Conservation (phyloP, 306 rosid species). For the Carpinus viminea region DNA sequence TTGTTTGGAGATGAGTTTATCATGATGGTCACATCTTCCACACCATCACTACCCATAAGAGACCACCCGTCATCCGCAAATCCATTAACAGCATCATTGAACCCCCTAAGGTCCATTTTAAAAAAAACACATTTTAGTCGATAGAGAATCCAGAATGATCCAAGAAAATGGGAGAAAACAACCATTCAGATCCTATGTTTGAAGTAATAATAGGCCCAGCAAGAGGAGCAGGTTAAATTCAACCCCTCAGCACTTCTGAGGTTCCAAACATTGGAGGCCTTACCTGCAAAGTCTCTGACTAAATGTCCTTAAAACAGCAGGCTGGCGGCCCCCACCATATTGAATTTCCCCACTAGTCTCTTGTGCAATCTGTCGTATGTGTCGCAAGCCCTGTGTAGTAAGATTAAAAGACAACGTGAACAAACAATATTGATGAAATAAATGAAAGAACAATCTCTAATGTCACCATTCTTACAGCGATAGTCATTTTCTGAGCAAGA, state of each 20-base stretch:
- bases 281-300: conserved; percentile 94
- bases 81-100: conserved; percentile 95
- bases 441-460: background rate
- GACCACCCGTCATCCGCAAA: conserved; percentile 96
- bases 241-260: background rate
- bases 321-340: conserved; percentile 92
- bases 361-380: conserved; percentile 87
- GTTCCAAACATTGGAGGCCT: background rate
- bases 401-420: background rate
- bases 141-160: background rate
- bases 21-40: conserved; percentile 86
- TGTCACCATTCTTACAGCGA: conserved; percentile 59
- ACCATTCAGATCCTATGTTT: background rate
- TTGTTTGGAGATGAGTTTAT: conserved; percentile 74
- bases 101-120: conserved; percentile 56
- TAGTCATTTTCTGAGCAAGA: conserved; percentile 85
- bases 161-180: background rate
- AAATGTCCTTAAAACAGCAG: conserved; percentile 90
- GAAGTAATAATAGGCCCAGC: background rate
- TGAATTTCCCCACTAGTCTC: conserved; percentile 90
- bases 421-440: background rate
- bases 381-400: conserved; percentile 69
- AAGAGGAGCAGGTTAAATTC: background rate
- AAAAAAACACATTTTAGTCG: background rate
- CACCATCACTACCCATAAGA: conserved; percentile 75